These are phyloP conservation scores for Polygonum aviculare DNA, from an alignment of 148 eudicot genomes.

Conservation along the genomic window DNA sequence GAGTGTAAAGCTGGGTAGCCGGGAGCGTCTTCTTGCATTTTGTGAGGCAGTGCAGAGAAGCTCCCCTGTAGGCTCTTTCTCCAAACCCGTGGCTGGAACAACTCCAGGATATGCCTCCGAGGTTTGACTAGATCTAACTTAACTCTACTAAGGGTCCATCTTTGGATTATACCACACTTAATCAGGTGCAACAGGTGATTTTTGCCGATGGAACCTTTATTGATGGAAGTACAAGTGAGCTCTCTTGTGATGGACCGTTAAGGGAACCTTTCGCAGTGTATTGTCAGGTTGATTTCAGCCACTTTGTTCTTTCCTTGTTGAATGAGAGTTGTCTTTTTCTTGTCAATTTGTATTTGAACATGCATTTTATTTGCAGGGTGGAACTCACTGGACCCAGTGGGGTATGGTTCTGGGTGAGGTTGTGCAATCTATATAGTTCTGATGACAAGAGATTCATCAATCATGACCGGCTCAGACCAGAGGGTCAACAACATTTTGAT, in stretches of 20 bases:
- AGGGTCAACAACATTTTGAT: neutral
- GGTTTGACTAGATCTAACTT: constrained; percentile 28
- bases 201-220: constrained; percentile 96
- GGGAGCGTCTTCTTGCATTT: constrained; percentile 75
- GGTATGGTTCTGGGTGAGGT: constrained; percentile 85
- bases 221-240: constrained; percentile 97
- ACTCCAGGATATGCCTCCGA: constrained; percentile 97
- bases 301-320: neutral
- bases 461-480: neutral
- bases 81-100: constrained; percentile 74
- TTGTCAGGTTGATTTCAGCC: constrained; percentile 52
- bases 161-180: neutral
- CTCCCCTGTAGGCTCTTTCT: constrained; percentile 86
- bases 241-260: constrained; percentile 92
- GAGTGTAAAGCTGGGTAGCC: constrained; percentile 88
- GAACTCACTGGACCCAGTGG: constrained; percentile 98
- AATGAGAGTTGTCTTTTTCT: neutral
- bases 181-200: constrained; percentile 48
- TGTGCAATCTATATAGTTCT: constrained; percentile 36
- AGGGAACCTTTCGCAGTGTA: constrained; percentile 81
- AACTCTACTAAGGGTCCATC: neutral
- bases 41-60: constrained; percentile 96
- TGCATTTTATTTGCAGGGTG: constrained; percentile 67
- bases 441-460: neutral
- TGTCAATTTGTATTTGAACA: neutral